Evolutionary conservation across 2,329 filamentous ascomycete species (phyloP), one percentile per base, ranked within the genome.

Genomic region (Penicillium sp.): DNA sequence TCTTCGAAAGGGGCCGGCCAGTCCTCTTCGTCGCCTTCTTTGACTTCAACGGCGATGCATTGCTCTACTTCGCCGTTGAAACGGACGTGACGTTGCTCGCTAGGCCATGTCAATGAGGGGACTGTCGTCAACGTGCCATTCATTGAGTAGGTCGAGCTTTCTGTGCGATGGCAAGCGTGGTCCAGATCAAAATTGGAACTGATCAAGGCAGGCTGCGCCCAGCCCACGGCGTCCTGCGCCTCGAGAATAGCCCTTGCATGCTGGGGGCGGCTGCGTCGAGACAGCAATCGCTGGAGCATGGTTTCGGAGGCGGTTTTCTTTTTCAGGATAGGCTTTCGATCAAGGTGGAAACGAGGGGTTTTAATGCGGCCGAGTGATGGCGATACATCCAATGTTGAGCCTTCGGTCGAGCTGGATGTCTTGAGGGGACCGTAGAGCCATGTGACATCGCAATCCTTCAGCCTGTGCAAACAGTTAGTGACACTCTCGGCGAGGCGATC

Each of bases 21-120:
- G 35, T 78, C 74, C 33, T 64, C 71, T 43, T 75, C 86, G 49
- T n/a, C n/a, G n/a, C n/a, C n/a, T n/a, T 93, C 89, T 76, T 96
- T 96, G 65, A 86, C 83, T 33, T 98, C 93, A 31, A 99, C 86
- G 9, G 95, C 95, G 63, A 97, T 97, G 72, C 93, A 97, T 72
- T 98, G 93, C 72, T 93, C 88, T 2, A 99, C 95, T 75, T 93
- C 90, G 70, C 97, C 90, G 70, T 97, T 95, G 74, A 99, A 99
- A 69, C 96, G 91, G 63, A 99, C 98, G 72, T 96, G 93, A 58
- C 88, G 92, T 68, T 86, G 84, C 75, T 78, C 85, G 77, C 57
- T 80, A 7, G 85, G 84, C 3, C 84, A 91, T 75, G 70, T 87
- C 81, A 74, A 96, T 0, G 90, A 89, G 8, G 85, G 82, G 10